Evolutionary conservation across 1,284 basidiomycete genomes (phyloP), one percentile per base, ranked within the genome.

Genomic region (Irpex sp.): DNA sequence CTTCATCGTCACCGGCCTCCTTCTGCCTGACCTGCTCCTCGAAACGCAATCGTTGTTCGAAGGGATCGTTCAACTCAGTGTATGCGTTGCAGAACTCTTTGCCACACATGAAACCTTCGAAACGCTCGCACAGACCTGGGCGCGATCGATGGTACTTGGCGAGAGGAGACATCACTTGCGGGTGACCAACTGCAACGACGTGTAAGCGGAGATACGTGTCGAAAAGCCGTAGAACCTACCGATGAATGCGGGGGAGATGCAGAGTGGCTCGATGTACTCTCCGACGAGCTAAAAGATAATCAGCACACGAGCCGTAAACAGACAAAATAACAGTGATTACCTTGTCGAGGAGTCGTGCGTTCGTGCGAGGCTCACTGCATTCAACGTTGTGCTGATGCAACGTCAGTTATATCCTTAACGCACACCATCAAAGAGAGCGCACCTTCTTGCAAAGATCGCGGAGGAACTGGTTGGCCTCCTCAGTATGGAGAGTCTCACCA

Each of bases 51-150:
- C 95, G 84, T 78, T 99, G 96, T 75, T 98, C 95, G 73, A 97
- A 97, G 1, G 94, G 94, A 77, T 97, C 95, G 78, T 97, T 98
- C 82, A 99, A 86, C 83, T 99, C 96, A 48, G 96, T 99, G 77
- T 99, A 97, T 42, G 94, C 94, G 70, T 97, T 97, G 80, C 93
- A 96, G 75, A 98, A 91, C 78, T 98, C 96, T 84, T 98, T 98
- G 66, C 94, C 95, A 57, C 95, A 97, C 80, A 99, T 86, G 82
- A 99, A 99, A 6, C 87, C 94, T 75, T 99, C 96, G 80, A 99
- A 99, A 16, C 96, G 93, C 77, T 99, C 96, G 76, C 96, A 98
- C 10, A 99, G 83, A 51, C 97, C 97, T 0, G 93, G 91, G 53
- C 93, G 87, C 18, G 91, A 93, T 64, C 95, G 90, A 76, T 97